A percentile compares a stretch with the other conserved stretches of the same genome.
Evolutionary conservation across 2,329 filamentous ascomycete genomes (phyloP).

Genomic region (Dactylella cylindrospora): DNA sequence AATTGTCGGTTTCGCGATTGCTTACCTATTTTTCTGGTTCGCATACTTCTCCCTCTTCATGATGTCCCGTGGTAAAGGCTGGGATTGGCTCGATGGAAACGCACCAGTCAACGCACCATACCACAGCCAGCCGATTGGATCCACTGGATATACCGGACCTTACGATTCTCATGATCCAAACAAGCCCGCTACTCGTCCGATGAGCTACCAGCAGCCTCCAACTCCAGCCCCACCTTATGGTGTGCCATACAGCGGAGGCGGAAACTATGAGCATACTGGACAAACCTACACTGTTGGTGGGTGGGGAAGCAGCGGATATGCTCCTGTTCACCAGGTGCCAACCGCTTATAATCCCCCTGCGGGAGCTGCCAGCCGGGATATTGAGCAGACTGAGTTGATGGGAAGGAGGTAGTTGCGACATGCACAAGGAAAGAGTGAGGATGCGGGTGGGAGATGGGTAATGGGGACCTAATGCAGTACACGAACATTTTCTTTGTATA

Average conservation of each 20-base stretch:
- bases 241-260: slow-evolving; percentile 34
- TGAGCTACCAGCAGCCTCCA: slow-evolving; percentile 4
- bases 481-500: slow-evolving; percentile 26
- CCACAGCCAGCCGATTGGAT: too few species aligned
- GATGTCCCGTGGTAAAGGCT: slow-evolving; percentile 19
- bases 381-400: slow-evolving; percentile 9
- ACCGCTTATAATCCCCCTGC: slow-evolving; percentile 23
- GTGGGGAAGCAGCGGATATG: slow-evolving; percentile 20
- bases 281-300: slow-evolving; percentile 11
- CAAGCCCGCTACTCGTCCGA: too few species aligned
- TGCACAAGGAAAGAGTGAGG: slow-evolving; percentile 33
- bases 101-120: slow-evolving; percentile 11
- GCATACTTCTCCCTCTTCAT: slow-evolving; percentile 29
- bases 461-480: slow-evolving; percentile 15
- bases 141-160: slow-evolving; percentile 23
- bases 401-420: slow-evolving; percentile 21
- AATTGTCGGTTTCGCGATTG: slow-evolving; percentile 15
- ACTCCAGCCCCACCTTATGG: slow-evolving; percentile 29
- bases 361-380: slow-evolving; percentile 23
- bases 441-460: neutral
- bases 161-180: neutral
- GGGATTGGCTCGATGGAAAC: slow-evolving; percentile 23
- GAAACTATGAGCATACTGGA: slow-evolving; percentile 23
- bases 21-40: slow-evolving; percentile 23
- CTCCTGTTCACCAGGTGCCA: slow-evolving; percentile 23